A percentile compares a stretch with the other conserved stretches of the same genome.
Evolutionary conservation across 352 stramenopile genomes (phyloP).

Genomic region (Saprolegnia parasitica): DNA sequence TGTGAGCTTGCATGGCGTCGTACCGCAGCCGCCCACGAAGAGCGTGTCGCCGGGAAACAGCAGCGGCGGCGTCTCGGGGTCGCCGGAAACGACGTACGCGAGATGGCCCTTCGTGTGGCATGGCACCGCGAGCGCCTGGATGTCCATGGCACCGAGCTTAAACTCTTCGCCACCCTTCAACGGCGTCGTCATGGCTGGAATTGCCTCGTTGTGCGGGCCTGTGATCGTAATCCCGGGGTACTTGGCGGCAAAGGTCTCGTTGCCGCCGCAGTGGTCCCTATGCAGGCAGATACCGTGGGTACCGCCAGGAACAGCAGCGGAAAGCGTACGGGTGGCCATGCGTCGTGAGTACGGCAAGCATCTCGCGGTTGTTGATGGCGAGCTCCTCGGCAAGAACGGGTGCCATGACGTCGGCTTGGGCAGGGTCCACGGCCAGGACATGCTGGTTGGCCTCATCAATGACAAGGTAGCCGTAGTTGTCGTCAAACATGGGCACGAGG

Average conservation of each 20-base stretch:
- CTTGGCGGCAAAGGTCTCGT: conserved; percentile 53
- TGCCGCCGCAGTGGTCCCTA: conserved; percentile 79
- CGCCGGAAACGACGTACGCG: conserved; percentile 81
- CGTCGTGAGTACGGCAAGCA: conserved; percentile 87
- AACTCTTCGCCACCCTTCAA: conserved; percentile 81
- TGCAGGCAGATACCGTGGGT: background rate
- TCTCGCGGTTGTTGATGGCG: conserved; percentile 52
- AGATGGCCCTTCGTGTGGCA: conserved; percentile 83
- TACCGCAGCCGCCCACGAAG: conserved; percentile 74
- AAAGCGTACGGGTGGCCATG: conserved; percentile 86
- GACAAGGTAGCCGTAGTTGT: conserved; percentile 83
- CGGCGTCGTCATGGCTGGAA: conserved; percentile 58
- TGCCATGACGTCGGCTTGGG: conserved; percentile 58
- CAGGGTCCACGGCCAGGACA: conserved; percentile 76
- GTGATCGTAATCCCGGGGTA: conserved; percentile 66
- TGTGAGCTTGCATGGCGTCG: background rate
- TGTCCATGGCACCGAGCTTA: conserved; percentile 59
- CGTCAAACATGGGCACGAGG: conserved; percentile 74
- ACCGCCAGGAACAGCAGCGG: background rate
- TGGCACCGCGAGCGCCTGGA: conserved; percentile 71
- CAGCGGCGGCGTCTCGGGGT: conserved; percentile 61
- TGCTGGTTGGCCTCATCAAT: conserved; percentile 78
- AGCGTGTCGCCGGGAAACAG: conserved; percentile 87
- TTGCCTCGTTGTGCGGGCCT: conserved; percentile 66
- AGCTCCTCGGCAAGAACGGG: conserved; percentile 68